phyloP scores from a whole-genome alignment of 208 protist genomes.

The Crithidia fasciculata region DNA sequence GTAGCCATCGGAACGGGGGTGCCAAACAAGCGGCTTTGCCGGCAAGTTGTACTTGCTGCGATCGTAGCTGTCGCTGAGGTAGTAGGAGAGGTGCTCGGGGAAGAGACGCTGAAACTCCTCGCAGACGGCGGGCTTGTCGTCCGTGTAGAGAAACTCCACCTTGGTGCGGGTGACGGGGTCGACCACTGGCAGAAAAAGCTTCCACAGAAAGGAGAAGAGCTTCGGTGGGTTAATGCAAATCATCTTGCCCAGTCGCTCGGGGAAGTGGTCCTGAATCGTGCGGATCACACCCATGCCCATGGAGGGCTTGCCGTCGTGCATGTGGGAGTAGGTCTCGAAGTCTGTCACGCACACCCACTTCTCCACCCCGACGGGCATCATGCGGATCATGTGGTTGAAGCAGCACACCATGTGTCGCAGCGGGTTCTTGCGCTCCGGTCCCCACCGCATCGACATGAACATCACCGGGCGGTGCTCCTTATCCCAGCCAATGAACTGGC shows the following conservation, averaged over 20 bases:
- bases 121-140: slow-evolving; percentile 59
- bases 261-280: slow-evolving; percentile 82
- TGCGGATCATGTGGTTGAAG: slow-evolving; percentile 73
- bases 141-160: slow-evolving; percentile 79
- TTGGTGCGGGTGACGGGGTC: slow-evolving; percentile 83
- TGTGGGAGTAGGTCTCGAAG: slow-evolving; percentile 85
- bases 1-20: slow-evolving; percentile 49
- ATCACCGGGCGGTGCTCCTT: slow-evolving; percentile 70
- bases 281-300: slow-evolving; percentile 67
- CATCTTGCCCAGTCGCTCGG: slow-evolving; percentile 85
- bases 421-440: slow-evolving; percentile 74
- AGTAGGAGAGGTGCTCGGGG: slow-evolving; percentile 49
- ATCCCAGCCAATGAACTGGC: slow-evolving; percentile 88
- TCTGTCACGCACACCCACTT: slow-evolving; percentile 88
- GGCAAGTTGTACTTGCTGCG: slow-evolving; percentile 66
- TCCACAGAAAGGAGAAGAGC: slow-evolving; percentile 81
- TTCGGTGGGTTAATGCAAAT: slow-evolving; percentile 82
- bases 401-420: slow-evolving; percentile 66
- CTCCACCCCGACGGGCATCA: slow-evolving; percentile 87
- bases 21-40: slow-evolving; percentile 59
- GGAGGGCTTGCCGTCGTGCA: slow-evolving; percentile 70
- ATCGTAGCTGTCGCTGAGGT: slow-evolving; percentile 76
- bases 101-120: slow-evolving; percentile 76
- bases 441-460: slow-evolving; percentile 89
- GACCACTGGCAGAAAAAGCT: slow-evolving; percentile 69